Evolutionary conservation across 169 alveolate species (phyloP), one percentile per base, ranked within the genome.

Genomic region (Besnoitia besnoiti): DNA sequence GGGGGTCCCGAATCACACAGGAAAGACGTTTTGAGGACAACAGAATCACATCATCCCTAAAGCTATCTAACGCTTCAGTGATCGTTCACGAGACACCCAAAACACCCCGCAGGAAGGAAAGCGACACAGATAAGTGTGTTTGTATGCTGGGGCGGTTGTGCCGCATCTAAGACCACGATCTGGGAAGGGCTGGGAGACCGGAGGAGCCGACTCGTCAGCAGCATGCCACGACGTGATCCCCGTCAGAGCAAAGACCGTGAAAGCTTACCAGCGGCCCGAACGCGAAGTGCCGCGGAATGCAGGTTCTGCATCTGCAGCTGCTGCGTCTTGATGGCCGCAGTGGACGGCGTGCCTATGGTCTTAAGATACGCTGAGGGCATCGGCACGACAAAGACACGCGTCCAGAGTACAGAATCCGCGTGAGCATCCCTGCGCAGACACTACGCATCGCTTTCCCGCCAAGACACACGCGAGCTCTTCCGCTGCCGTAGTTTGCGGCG

Each of bases 281-380:
- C 89, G 16, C 89, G 89, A 27, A 82, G 62, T 19, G 75, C 76
- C 46, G 89, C 89, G 4, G 89, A 30, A 2, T 67, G 14, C 46
- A 33, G 75, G 24, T 82, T 73, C 5, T 4, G n/a, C 44, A 50
- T 49, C 39, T 85, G 85, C 62, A 61, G 91, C 85, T 85, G 91
- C 62, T 85, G 91, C 8, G 79, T 46, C 55, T 85, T 85, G 30
- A 85, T 21, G 24, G 90, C 90, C 35, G 90, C 90, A 8, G 51
- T 62, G 8, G 90, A 85, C 49, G 90, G 90, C 77, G 90, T 85
- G 21, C 90, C 90, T 80, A 55, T 85, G 42, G 80, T 51, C 90
- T 85, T 85, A 77, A 85, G 27, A 39, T 37, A 85, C 35, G 91
- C 91, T 61, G 84, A 5, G 61, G 47, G 33, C 24, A 35, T 42